These are phyloP conservation scores for Podila verticillata DNA, from an alignment of 192 early-diverging fungal genomes.

Conservation along the genomic window DNA sequence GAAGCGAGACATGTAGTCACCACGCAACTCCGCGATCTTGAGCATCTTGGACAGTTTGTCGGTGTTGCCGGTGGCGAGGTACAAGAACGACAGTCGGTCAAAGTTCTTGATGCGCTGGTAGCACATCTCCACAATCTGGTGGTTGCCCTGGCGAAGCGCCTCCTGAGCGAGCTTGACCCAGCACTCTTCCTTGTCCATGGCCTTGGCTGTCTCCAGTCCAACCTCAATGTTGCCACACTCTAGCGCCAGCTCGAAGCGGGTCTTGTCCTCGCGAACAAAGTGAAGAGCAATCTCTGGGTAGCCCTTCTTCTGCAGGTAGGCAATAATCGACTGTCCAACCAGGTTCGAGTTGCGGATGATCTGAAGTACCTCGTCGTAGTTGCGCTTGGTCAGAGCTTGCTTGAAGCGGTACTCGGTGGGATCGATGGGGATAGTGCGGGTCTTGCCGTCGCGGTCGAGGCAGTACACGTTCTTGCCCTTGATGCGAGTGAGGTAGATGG, in stretches of 20 bases:
- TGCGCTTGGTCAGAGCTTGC: conserved; percentile 86
- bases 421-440: conserved; percentile 89
- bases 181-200: conserved; percentile 87
- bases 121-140: conserved; percentile 87
- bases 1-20: conserved; percentile 89
- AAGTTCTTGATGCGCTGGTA: conserved; percentile 94
- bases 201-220: conserved; percentile 93
- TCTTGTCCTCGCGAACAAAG: conserved; percentile 97
- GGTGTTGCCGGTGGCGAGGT: conserved; percentile 89
- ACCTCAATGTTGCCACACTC: conserved; percentile 98
- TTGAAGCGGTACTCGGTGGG: conserved; percentile 99
- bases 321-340: conserved; percentile 98
- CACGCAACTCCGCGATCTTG: conserved; percentile 89
- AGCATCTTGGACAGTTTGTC: conserved; percentile 96
- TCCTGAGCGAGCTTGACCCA: conserved; percentile 92
- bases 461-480: conserved; percentile 88
- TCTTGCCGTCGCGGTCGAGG: conserved; percentile 91
- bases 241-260: conserved; percentile 95
- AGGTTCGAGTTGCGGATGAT: conserved; percentile 97
- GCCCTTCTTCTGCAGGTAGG: conserved; percentile 99
- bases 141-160: conserved; percentile 91
- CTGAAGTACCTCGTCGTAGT: conserved; percentile 96
- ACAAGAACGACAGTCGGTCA: conserved; percentile 95
- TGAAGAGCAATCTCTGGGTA: conserved; percentile 99
- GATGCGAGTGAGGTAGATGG: conserved; percentile 89